Evolutionary conservation across 306 rosid genomes (phyloP), one percentile per base, ranked within the genome.

Genomic region (Cotoneaster glaucophyllus): DNA sequence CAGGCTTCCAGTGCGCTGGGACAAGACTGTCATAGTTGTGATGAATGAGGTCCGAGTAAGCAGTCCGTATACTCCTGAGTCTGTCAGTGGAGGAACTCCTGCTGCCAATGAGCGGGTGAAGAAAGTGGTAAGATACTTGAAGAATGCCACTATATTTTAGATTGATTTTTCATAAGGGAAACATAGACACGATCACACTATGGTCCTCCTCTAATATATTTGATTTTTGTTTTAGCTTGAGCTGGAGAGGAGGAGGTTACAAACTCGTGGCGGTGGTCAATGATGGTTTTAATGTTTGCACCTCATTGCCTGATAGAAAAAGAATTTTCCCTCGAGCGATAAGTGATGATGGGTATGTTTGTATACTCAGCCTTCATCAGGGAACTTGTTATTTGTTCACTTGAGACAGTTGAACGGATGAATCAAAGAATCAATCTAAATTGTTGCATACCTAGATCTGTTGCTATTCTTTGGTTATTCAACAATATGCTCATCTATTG

Each of bases 1-100:
- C 89, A 95, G 99, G 90, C 99, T 95, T 83, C 99, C 99, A 15
- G 99, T 95, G 56, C 93, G 93, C 69, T 95, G 99, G 99, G 99
- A 95, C 86, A 90, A 90, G 91, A 90, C 97, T 32, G 88, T 78
- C 68, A 95, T 95, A 79, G 96, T 95, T 87, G 99, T 95, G 84
- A 87, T 95, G 99, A 88, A 95, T 63, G 96, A 89, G 81, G 97
- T 95, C 59, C 93, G 98, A 14, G 97, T 95, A 34, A 64, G 89
- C 89, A 90, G 93, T 73, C 99, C 99, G 25, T 95, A 95, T 86
- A 88, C 85, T 70, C 82, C 98, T 5, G 99, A 92, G 72, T 92
- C 92, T 80, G 99, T 95, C 74, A 81, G 82, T 79, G 99, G 99
- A 83, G 99, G 99, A 65, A 88, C 99, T 70, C 86, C 98, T 78